Percentiles rank a stretch among this genome's conserved stretches.
Conservation (phyloP, 1,139 yeast genomes). For the Suhomyces terraborum region DNA sequence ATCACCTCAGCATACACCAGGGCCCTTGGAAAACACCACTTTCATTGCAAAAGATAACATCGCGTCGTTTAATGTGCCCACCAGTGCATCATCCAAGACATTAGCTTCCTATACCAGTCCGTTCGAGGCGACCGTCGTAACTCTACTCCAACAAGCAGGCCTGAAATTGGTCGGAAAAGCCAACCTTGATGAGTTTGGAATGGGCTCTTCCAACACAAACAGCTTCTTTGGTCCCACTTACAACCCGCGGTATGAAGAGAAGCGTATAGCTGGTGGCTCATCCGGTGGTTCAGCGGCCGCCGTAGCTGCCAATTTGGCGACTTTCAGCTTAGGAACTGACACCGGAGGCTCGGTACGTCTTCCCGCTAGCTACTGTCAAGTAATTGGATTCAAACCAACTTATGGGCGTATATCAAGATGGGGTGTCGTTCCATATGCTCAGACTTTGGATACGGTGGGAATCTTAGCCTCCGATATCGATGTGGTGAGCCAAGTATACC, state of each 20-base stretch:
- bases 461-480: constrained; percentile 57
- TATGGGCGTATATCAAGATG: constrained; percentile 89
- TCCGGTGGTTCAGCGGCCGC: constrained; percentile 97
- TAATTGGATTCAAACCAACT: constrained; percentile 86
- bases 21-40: constrained; percentile 5
- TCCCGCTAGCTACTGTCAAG: constrained; percentile 87
- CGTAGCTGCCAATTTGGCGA: constrained; percentile 69
- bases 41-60: constrained; percentile 71
- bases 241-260: constrained; percentile 59
- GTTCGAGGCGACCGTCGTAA: constrained; percentile 74
- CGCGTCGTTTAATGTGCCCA: constrained; percentile 59
- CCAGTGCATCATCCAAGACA: constrained; percentile 76
- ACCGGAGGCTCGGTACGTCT: constrained; percentile 95
- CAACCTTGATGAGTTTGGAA: constrained; percentile 97
- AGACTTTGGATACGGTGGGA: constrained; percentile 93
- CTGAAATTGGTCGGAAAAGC: constrained; percentile 71
- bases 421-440: constrained; percentile 94
- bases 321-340: constrained; percentile 81
- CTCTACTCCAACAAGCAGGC: constrained; percentile 54
- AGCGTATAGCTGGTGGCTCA: constrained; percentile 78
- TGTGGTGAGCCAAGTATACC: constrained; percentile 50
- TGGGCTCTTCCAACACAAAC: constrained; percentile 77
- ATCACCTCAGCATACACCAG: not conserved
- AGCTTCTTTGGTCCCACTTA: constrained; percentile 63
- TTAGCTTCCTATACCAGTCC: constrained; percentile 68